These are phyloP conservation scores for Paxillus involutus DNA, from an alignment of 768 basidiomycete species.

Conservation along the genomic window DNA sequence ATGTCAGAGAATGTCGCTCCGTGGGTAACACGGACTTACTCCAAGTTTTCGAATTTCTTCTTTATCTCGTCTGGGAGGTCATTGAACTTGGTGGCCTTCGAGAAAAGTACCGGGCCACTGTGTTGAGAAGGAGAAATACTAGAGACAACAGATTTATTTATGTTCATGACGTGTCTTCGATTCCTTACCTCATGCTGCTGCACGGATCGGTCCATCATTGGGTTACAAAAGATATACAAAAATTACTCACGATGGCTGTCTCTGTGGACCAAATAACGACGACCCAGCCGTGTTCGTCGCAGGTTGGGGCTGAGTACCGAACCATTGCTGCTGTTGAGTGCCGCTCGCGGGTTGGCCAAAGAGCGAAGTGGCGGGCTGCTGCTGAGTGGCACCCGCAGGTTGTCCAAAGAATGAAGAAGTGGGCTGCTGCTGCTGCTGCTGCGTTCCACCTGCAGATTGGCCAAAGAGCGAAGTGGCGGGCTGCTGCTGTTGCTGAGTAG, in stretches of 20 bases:
- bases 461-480: too few species aligned
- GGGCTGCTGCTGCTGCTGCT: too few species aligned
- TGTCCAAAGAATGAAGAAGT: too few species aligned
- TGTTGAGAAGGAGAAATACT: constrained; percentile 32
- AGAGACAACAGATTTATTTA: background rate
- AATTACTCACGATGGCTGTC: constrained; percentile 30
- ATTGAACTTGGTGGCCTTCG: constrained; percentile 73
- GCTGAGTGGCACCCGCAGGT: too few species aligned
- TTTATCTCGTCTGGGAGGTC: constrained; percentile 73
- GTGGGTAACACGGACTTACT: constrained; percentile 45
- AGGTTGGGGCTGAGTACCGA: constrained; percentile 1
- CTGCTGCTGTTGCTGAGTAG: too few species aligned
- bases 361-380: too few species aligned
- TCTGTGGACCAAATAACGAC: constrained; percentile 28
- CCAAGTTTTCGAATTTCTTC: constrained; percentile 63
- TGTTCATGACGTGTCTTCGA: background rate
- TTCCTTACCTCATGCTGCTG: constrained; percentile 27
- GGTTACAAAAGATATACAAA: background rate
- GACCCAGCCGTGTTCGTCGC: constrained; percentile 13
- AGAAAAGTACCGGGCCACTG: constrained; percentile 31
- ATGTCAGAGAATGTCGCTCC: constrained; percentile 3
- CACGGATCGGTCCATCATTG: background rate
- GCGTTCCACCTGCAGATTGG: too few species aligned
- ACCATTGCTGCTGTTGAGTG: constrained; percentile 19
- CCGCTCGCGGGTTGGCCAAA: constrained; percentile 36